Base-by-base conservation (phyloP, 306 rosid genomes). In the Citrullus colocynthis region DNA sequence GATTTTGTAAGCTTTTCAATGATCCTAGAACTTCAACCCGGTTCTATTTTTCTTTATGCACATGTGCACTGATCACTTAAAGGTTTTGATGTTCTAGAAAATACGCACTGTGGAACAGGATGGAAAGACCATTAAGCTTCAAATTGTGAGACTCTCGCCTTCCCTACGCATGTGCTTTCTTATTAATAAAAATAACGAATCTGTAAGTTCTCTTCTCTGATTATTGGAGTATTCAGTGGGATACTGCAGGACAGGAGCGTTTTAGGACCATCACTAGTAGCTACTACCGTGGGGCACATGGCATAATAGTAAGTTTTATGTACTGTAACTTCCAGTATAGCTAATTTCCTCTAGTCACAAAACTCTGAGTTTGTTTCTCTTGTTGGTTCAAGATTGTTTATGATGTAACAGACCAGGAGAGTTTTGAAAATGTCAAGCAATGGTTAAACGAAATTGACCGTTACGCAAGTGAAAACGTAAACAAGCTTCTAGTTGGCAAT, bases 251-350 rank as follows among this genome's bases (percentile, higher is more conserved):
- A 32, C 89, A 87, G 83, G 90, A 87, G 76, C 88, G 90, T 79
- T 87, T 87, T 51, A 79, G 90, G 78, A 87, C 88, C 73, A 87
- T 87, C 42, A 85, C 90, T 10, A 87, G 88, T 75, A 87, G 90
- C 83, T 87, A 87, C 85, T 87, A 87, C 80, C 85, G 90, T n/a
- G 88, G 87, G 45, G 90, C 90, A 9, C 88, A 87, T 75, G 90
- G 90, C 82, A 87, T 87, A 54, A 87, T 87, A 42, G 90, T 87
- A 77, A 83, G 84, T 67, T 51, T 17, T 71, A 15, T 71, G 24
- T 15, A 14, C 52, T 62, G 32, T 34, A 52, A 2, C 45, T 51
- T 24, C 11, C 49, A 0, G 10, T 52, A 4, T 71, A 45, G 39
- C 24, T 2, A 64, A 28, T 67, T 34, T 39, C 32, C 59, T 55